Base-by-base conservation (phyloP, 2,329 filamentous ascomycete genomes). In the Fusarium sp. region DNA sequence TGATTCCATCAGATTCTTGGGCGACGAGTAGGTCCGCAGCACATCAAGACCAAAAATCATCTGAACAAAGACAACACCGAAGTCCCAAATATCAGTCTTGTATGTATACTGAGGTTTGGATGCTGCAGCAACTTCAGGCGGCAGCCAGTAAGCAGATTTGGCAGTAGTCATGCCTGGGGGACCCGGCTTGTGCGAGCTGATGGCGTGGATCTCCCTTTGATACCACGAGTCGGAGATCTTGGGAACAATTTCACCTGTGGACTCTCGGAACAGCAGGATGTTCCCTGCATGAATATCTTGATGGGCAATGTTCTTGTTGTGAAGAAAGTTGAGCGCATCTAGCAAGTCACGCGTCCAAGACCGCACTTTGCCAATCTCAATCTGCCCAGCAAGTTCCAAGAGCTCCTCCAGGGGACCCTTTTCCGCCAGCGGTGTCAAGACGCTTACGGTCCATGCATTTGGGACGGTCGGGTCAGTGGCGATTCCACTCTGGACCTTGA, bases 81-180 rank as follows among this genome's bases (percentile, higher is more conserved):
- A 91, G 75, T 98, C 94, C 97, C 97, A 99, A 10, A 98, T 90
- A 81, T 98, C 97, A 0, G 95, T 94, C 81, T 98, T 98, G 78
- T 89, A 89, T 2, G 89, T 91, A 84, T 92, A 87, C 81, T 93
- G 86, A 33, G 88, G 88, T 31, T 89, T 92, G 68, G 88, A 90
- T 1, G 86, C 88, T 56, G 85, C 88, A 33, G 90, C 89, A 60
- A 95, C 88, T 82, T 98, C 95, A 1, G 95, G 93, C 2, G 95
- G 91, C 8, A 93, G 83, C 95, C 95, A 98, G 74, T 95, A 94
- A 2, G 93, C 91, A 18, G 94, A 95, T 75, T 92, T 93, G 18
- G 93, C 90, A 27, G 91, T 88, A 56, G 88, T 86, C 22, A 90
- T 82, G 2, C 88, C 87, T 5, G 89, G 81, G 77, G 89, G 79